Evolutionary conservation across 345 rosid species (phyloP), one percentile per base, ranked within the genome.

Genomic region (Bruguiera parviflora): DNA sequence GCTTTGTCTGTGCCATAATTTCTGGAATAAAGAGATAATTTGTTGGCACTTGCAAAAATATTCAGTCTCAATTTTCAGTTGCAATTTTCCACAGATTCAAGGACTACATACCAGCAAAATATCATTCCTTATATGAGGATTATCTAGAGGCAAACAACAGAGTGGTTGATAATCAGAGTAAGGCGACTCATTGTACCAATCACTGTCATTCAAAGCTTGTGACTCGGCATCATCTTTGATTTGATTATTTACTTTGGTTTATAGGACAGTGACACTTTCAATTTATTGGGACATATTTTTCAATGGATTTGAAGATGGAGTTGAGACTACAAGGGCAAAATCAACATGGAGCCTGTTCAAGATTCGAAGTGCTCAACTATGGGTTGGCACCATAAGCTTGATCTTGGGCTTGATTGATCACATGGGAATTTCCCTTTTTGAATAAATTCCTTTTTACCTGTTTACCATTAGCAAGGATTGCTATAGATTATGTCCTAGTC

Each of bases 71-170:
- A 47, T n/a, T 52, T 60, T 53, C 53, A 56, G 5, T 29, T 66
- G 39, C 55, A 21, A 2, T 63, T 77, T 13, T 39, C 64, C 28
- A 77, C 91, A 88, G 98, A 73, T 91, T 94, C 87, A 91, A 82
- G 80, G 97, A 89, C 75, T 89, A 71, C 68, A 86, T 94, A 69
- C 98, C 98, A 16, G 72, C 75, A 35, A 91, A 85, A 76, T 77
- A 85, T 77, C 94, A 58, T 43, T 71, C 81, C 69, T 78, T 84
- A 60, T 95, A 90, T 43, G 96, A 95, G 79, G 82, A 86, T 68
- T 89, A 87, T 80, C 76, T 86, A 24, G 76, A 75, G 75, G 81
- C 72, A 66, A 82, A 80, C 29, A 75, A 62, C 69, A 79, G 72
- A 68, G 73, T 57, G 51, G 61, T 65, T 28, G 31, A 58, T 53